phyloP scores from a whole-genome alignment of 371 early-diverging fungal species.

The Dinochytrium kinnereticum region DNA sequence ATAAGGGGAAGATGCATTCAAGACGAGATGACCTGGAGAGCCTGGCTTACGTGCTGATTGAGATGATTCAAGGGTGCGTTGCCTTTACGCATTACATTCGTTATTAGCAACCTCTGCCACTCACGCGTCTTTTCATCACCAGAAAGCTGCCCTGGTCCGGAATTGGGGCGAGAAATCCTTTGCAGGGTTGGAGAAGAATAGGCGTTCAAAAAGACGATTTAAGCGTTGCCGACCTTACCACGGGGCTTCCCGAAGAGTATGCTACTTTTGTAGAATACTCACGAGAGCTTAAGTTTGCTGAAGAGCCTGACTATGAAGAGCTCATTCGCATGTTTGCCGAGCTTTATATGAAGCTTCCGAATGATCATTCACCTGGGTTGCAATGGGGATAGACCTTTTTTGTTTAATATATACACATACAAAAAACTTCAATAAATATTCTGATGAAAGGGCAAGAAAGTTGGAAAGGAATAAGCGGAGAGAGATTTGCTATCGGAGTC shows the following conservation, averaged over 20 bases:
- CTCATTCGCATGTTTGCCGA: constrained; percentile 37
- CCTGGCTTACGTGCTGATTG: constrained; percentile 63
- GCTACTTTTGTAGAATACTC: constrained; percentile 54
- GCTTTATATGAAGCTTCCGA: constrained; percentile 23
- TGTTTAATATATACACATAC: background rate
- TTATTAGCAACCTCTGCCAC: no score
- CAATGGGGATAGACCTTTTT: background rate
- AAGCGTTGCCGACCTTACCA: constrained; percentile 50
- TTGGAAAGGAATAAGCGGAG: no score
- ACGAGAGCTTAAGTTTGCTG: constrained; percentile 56
- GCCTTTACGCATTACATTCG: background rate
- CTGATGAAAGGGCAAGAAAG: no score
- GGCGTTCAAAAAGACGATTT: constrained; percentile 52
- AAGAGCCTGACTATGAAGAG: constrained; percentile 57
- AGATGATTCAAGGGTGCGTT: constrained; percentile 57
- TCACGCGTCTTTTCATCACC: background rate
- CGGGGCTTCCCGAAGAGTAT: constrained; percentile 55
- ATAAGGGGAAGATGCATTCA: constrained; percentile 59
- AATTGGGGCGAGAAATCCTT: constrained; percentile 50
- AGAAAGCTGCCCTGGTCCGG: constrained; percentile 69
- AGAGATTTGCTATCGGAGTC: no score
- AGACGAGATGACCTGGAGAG: constrained; percentile 72
- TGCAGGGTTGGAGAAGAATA: constrained; percentile 63
- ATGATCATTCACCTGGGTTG: background rate
- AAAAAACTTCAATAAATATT: no score